These are phyloP conservation scores for Solanum neorickii DNA, from an alignment of 257 asterid genomes.

Conservation along the genomic window DNA sequence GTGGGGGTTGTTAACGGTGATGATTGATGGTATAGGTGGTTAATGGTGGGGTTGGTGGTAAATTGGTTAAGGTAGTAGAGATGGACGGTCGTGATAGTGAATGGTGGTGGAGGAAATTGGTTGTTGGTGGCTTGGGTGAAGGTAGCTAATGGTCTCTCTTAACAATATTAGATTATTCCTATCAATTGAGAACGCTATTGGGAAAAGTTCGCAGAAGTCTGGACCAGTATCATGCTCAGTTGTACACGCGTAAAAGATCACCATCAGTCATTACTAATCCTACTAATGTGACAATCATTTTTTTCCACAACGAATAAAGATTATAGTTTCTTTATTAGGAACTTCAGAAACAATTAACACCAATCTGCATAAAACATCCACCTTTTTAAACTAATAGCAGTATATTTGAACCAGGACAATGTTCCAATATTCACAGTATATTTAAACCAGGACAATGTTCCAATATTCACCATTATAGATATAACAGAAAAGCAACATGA, in stretches of 20 bases:
- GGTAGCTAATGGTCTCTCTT: neutral
- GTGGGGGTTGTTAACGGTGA: neutral
- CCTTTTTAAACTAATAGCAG: neutral
- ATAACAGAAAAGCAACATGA: neutral
- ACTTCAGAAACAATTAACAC: neutral
- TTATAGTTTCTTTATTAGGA: neutral
- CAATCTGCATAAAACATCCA: neutral
- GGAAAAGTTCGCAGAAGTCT: neutral
- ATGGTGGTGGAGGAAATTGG: neutral
- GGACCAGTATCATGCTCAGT: neutral
- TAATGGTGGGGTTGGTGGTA: neutral
- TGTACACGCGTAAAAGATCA: neutral
- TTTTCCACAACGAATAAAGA: neutral
- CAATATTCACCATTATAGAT: neutral
- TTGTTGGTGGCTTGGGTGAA: neutral
- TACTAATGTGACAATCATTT: neutral
- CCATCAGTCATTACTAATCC: neutral
- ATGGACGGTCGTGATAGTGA: neutral
- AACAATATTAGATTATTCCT: neutral
- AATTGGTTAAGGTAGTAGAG: neutral
- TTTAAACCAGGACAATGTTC: neutral
- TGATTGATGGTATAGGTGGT: neutral
- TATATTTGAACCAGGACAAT: neutral
- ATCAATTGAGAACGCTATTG: neutral
- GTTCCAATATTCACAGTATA: neutral